These are phyloP conservation scores for Microsporum audouinii DNA, from an alignment of 2,329 filamentous ascomycete genomes.

Conservation along the genomic window DNA sequence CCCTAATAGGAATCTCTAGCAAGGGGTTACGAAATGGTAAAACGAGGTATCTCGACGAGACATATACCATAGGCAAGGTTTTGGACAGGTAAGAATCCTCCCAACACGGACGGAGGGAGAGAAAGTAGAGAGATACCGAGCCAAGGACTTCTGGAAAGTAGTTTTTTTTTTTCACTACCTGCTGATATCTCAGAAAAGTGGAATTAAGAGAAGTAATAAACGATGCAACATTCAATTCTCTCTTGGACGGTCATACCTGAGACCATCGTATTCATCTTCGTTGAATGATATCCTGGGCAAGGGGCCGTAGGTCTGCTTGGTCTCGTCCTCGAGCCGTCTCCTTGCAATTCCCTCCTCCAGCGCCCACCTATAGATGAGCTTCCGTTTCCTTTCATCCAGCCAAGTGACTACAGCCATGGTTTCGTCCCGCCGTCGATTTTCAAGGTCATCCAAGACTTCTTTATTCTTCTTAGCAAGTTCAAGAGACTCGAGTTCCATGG, in stretches of 20 bases:
- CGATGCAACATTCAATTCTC: background rate
- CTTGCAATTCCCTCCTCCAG: slow-evolving; percentile 34
- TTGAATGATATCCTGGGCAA: slow-evolving; percentile 29
- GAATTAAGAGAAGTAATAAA: background rate
- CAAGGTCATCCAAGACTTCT: slow-evolving; percentile 24
- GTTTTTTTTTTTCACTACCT: background rate
- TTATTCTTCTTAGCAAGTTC: slow-evolving; percentile 25
- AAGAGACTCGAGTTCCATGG: slow-evolving; percentile 31
- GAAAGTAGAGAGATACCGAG: background rate
- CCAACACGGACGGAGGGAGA: too few species aligned
- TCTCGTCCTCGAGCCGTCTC: slow-evolving; percentile 27
- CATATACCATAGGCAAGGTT: background rate
- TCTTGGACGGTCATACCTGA: background rate
- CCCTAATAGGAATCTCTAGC: background rate
- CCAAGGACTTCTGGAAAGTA: background rate
- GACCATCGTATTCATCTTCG: background rate
- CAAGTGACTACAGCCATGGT: slow-evolving; percentile 23
- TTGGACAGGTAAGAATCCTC: background rate
- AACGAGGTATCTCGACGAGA: background rate
- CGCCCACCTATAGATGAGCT: slow-evolving; percentile 30
- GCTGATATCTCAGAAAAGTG: background rate
- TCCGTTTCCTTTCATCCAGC: slow-evolving; percentile 26
- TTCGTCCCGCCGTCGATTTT: slow-evolving; percentile 25
- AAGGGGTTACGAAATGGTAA: background rate
- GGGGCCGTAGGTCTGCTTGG: slow-evolving; percentile 28